Evolutionary conservation across 2,329 filamentous ascomycete genomes (phyloP).

Genomic region (Chrysosporium queenslandicum): DNA sequence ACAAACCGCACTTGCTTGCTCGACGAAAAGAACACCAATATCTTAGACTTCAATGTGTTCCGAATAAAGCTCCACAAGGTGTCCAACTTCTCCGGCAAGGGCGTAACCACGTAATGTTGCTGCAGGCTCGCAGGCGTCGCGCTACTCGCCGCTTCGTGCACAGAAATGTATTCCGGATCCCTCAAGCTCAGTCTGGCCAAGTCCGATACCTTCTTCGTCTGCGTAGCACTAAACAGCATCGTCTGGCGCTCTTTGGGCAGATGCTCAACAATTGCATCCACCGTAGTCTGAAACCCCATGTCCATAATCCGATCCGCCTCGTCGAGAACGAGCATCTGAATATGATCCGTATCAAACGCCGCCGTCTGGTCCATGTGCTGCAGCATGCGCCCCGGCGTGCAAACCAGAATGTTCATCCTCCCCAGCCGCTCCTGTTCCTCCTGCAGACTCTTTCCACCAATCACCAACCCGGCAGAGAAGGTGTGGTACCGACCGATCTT

Average conservation of each 20-base stretch:
- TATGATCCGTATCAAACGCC: constrained; percentile 75
- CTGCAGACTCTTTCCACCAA: constrained; percentile 81
- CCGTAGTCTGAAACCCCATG: constrained; percentile 84
- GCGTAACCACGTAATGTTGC: constrained; percentile 82
- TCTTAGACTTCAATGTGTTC: constrained; percentile 83
- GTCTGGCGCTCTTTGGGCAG: constrained; percentile 79
- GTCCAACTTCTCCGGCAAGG: constrained; percentile 79
- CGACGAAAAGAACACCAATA: constrained; percentile 87
- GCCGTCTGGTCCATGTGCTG: constrained; percentile 94
- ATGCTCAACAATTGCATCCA: constrained; percentile 89
- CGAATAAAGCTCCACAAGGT: constrained; percentile 89
- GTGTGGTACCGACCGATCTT: constrained; percentile 81
- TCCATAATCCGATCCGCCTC: constrained; percentile 96
- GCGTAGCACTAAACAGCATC: constrained; percentile 88
- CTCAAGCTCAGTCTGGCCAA: constrained; percentile 76
- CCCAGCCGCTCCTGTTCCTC: constrained; percentile 76
- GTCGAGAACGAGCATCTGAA: constrained; percentile 87
- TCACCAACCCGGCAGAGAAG: constrained; percentile 87
- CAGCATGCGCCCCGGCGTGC: constrained; percentile 86
- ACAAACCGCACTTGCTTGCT: constrained; percentile 95
- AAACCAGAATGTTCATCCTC: constrained; percentile 94
- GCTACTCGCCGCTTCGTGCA: constrained; percentile 68
- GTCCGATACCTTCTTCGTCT: constrained; percentile 89
- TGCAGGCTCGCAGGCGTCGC: constrained; percentile 77
- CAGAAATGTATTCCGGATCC: constrained; percentile 89